phyloP scores from a whole-genome alignment of 306 rosid genomes.

The Castanea sativa region DNA sequence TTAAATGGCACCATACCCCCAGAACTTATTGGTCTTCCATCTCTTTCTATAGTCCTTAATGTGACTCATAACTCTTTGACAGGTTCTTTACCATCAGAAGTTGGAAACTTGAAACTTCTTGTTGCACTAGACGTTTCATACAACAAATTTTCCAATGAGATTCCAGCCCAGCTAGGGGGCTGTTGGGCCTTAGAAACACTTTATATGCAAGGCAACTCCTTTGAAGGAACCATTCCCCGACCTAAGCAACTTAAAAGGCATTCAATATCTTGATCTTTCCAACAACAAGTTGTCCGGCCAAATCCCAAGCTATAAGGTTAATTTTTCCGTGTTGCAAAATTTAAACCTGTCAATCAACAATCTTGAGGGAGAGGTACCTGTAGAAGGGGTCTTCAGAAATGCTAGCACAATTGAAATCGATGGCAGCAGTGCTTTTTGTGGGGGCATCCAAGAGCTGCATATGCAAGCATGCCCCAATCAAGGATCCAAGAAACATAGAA shows the following conservation, averaged over 20 bases:
- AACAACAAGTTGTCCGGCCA: background rate
- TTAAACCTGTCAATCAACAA: background rate
- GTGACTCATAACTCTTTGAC: background rate
- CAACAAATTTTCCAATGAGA: background rate
- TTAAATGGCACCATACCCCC: background rate
- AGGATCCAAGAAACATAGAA: background rate
- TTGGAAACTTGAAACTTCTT: background rate
- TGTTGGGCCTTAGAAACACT: background rate
- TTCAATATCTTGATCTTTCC: constrained; percentile 2
- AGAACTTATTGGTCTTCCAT: background rate
- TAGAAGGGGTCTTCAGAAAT: background rate
- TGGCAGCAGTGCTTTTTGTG: background rate
- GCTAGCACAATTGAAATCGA: background rate
- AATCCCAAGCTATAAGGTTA: background rate
- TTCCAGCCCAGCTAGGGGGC: background rate
- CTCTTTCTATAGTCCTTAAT: background rate
- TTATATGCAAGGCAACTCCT: background rate
- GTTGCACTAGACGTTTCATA: background rate
- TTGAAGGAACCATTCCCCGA: background rate
- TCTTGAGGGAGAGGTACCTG: background rate
- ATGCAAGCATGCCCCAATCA: background rate
- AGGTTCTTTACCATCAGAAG: background rate
- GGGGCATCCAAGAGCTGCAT: background rate
- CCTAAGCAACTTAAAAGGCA: background rate
- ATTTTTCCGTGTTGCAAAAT: background rate